Percentiles rank a stretch among this genome's conserved stretches.
Conservation (phyloP, 768 basidiomycete species). For the Naganishia randhawae region DNA sequence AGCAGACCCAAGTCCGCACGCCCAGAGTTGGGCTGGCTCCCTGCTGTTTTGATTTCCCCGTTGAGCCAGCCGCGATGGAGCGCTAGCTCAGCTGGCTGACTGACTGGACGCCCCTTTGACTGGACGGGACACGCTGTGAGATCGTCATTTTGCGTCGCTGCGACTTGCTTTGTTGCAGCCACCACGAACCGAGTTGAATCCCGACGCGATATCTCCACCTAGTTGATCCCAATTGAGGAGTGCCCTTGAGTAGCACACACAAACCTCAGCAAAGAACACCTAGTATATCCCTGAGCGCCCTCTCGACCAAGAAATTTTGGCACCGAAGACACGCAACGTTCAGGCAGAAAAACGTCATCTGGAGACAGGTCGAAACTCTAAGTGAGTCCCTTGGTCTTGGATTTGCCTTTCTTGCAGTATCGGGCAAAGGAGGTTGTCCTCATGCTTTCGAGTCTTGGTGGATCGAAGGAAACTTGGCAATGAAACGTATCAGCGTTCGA, state of each 20-base stretch:
- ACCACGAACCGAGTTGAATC: neutral
- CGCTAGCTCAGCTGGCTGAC: slow-evolving; percentile 10
- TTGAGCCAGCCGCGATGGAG: neutral
- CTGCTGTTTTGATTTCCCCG: neutral
- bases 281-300: neutral
- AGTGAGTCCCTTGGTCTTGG: neutral
- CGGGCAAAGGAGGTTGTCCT: neutral
- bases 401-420: neutral
- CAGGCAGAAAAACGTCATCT: slow-evolving; percentile 23
- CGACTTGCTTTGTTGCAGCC: neutral
- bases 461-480: neutral
- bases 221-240: neutral
- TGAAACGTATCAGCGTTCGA: neutral
- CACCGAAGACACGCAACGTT: neutral
- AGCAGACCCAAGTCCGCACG: neutral
- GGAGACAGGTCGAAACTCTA: neutral
- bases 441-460: neutral
- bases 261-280: neutral
- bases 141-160: slow-evolving; percentile 15
- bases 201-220: neutral
- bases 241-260: neutral
- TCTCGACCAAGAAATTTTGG: neutral
- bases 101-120: slow-evolving; percentile 17
- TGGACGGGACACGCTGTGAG: slow-evolving; percentile 1
- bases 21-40: neutral